Evolutionary conservation across 2,329 filamentous ascomycete species (phyloP), one percentile per base, ranked within the genome.

Genomic region (Fusarium sp.): DNA sequence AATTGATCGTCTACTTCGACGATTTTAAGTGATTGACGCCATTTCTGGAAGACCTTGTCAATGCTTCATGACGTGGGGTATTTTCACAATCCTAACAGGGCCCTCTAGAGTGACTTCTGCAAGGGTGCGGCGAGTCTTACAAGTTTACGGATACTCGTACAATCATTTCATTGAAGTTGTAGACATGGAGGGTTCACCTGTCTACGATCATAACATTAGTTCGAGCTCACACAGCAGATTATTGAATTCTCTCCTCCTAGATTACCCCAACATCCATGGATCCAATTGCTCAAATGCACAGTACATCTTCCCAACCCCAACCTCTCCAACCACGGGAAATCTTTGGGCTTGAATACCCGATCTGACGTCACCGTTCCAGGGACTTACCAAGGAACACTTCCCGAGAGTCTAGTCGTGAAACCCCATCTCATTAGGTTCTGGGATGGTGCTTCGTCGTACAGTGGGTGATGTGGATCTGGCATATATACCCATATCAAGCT

Each of bases 341-440:
- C 38, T 45, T 45, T 47, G 21, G 60, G 45, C 46, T 57, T 57
- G 38, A 26, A 44, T 58, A 28, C 45, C 57, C 47, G 34, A 52
- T 32, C 56, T 68, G 65, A 68, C 65, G 65, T 68, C 65, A 69
- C 45, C 34, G 28, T 20, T 36, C 50, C 40, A 42, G 45, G 34
- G 24, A 39, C 45, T 28, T 50, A 51, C 40, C 60, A 63, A 58
- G 60, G 52, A 57, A 58, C 15, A 43, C 24, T 28, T 46, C 26
- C 59, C 47, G 44, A 50, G 40, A 44, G n/a, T 12, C 21, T 12
- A 46, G 47, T 50, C 28, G 38, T 61, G 54, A 43, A 65, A 65
- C 62, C 44, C 43, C 40, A 65, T 65, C 30, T 44, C 17, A 21
- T 23, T 23, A 20, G 30, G 30, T 32, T 56, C 43, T 40, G 8